These are phyloP conservation scores for Xanthoconium separans DNA, from an alignment of 1,284 basidiomycete genomes.

Conservation along the genomic window DNA sequence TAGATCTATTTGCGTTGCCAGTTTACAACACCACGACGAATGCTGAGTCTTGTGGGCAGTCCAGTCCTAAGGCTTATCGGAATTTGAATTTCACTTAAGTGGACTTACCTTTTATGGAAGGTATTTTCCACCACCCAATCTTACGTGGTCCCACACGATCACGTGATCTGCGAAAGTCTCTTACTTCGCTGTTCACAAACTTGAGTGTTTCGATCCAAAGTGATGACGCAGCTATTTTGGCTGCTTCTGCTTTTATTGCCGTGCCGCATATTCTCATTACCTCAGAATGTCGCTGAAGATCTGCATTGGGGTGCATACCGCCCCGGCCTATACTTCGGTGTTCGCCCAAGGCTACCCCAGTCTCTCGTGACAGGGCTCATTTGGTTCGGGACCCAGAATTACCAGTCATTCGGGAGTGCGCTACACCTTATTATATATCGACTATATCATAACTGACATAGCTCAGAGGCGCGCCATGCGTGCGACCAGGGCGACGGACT, in stretches of 20 bases:
- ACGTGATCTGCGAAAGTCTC: no score
- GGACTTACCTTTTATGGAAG: no score
- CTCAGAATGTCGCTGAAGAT: slow-evolving; percentile 52
- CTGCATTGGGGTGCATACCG: slow-evolving; percentile 91
- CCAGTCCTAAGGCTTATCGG: no score
- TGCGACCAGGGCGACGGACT: slow-evolving; percentile 87
- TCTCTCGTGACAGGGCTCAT: slow-evolving; percentile 89
- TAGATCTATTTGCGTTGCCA: no score
- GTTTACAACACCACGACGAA: no score
- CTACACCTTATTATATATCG: slow-evolving; percentile 14
- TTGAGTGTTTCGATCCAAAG: neutral
- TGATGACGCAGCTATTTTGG: slow-evolving; percentile 29
- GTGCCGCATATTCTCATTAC: slow-evolving; percentile 12
- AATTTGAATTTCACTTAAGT: no score
- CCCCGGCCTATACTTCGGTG: slow-evolving; percentile 91
- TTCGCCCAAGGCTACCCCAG: slow-evolving; percentile 80
- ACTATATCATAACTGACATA: slow-evolving; percentile 4
- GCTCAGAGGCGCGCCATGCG: slow-evolving; percentile 76
- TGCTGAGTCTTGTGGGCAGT: no score
- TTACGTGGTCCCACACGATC: no score
- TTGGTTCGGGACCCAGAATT: slow-evolving; percentile 89
- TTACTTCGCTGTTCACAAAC: no score
- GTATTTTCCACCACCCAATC: no score
- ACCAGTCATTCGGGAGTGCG: slow-evolving; percentile 66
- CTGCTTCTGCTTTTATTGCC: slow-evolving; percentile 30